phyloP scores from a whole-genome alignment of 371 early-diverging fungal species.

The Apophysomyces variabilis region DNA sequence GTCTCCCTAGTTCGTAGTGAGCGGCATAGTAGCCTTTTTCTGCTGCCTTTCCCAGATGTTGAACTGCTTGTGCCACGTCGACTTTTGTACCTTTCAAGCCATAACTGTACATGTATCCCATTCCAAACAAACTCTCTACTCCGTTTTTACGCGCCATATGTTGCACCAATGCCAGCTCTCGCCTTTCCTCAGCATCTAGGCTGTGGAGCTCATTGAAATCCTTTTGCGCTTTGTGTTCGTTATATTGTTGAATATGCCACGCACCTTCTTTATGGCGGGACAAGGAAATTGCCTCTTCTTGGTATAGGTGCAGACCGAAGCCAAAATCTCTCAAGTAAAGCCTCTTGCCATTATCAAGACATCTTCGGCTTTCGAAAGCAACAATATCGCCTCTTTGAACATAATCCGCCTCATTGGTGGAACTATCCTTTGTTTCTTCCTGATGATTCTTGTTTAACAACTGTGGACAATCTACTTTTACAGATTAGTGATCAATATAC shows the following conservation, averaged over 20 bases:
- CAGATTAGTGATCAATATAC: not conserved
- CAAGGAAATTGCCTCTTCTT: not conserved
- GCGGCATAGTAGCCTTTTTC: not conserved
- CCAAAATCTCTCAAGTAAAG: not conserved
- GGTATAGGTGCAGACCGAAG: not conserved
- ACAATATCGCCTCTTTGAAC: not conserved
- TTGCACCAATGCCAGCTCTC: not conserved
- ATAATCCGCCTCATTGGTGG: not conserved
- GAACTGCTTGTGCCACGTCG: not conserved
- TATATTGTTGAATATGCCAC: too few relatives aligned
- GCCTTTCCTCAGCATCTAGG: not conserved
- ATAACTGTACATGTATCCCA: not conserved
- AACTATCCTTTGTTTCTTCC: not conserved
- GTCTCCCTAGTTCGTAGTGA: not conserved
- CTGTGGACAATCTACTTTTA: not conserved
- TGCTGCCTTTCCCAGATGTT: not conserved
- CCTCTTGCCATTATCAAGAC: not conserved
- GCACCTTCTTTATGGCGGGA: not conserved
- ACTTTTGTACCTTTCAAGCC: not conserved
- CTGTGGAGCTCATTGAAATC: not conserved
- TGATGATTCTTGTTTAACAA: not conserved
- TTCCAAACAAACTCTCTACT: not conserved
- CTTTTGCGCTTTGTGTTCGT: too few relatives aligned
- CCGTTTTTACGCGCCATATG: not conserved
- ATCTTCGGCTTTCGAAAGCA: not conserved